Conservation (phyloP, 1,284 basidiomycete species). For the Sporisorium reilianum region DNA sequence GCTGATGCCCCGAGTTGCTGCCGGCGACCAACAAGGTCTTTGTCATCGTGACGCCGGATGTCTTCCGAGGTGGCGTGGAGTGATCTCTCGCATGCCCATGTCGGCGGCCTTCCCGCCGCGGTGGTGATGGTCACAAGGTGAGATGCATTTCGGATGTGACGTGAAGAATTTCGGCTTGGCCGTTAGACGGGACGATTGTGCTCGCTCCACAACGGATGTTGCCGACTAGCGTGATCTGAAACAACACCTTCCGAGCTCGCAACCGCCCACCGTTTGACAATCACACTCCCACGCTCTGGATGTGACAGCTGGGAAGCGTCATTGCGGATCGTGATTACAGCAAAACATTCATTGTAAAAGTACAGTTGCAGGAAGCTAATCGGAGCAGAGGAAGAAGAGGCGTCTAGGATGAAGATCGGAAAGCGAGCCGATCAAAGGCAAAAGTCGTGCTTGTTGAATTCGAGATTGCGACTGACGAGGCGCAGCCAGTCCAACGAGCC, state of each 20-base stretch:
- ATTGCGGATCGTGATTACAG: conserved; percentile 1
- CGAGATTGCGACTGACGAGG: conserved; percentile 35
- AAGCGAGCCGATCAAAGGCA: conserved; percentile 11
- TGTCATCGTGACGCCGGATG: conserved; percentile 11
- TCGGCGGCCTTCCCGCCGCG: not conserved
- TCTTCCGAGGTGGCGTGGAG: not conserved
- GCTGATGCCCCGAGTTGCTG: conserved; percentile 48
- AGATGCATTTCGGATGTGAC: not conserved
- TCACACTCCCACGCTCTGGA: not conserved
- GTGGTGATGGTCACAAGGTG: conserved; percentile 6
- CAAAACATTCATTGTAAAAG: conserved; percentile 6
- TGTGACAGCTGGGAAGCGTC: not conserved
- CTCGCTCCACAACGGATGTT: conserved; percentile 2
- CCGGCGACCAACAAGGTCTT: conserved; percentile 37
- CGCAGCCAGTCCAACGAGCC: conserved; percentile 42
- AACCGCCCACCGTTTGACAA: not conserved
- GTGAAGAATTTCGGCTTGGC: conserved; percentile 12
- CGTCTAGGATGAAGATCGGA: not conserved
- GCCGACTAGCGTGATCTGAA: not conserved
- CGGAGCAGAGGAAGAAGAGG: not conserved
- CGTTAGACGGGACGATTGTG: not conserved
- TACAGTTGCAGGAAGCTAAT: conserved; percentile 6
- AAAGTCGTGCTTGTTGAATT: conserved; percentile 33
- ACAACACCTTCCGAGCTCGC: not conserved
- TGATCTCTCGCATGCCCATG: conserved; percentile 1